Evolutionary conservation across 164 flowering plant species (phyloP).

Genomic region (Vitis rupestris): DNA sequence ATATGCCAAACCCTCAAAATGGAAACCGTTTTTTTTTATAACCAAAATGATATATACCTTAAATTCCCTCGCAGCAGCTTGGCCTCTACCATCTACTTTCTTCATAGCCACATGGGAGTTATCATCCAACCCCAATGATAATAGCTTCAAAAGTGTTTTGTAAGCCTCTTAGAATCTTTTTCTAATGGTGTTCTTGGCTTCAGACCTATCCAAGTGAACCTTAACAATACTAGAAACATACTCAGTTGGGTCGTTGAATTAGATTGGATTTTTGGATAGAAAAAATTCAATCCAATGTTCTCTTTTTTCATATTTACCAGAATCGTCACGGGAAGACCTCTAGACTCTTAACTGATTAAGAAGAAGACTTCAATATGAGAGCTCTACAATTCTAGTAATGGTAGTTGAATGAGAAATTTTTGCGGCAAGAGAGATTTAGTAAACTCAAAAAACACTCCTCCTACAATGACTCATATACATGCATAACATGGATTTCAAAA

Average conservation of each 20-base stretch:
- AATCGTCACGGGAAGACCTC: slow-evolving; percentile 50
- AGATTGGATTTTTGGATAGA: background rate
- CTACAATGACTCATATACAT: background rate
- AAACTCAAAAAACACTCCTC: too few species aligned
- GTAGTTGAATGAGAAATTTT: background rate
- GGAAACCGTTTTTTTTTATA: background rate
- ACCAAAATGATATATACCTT: slow-evolving; percentile 45
- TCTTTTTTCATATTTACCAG: slow-evolving; percentile 34
- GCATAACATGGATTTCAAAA: background rate
- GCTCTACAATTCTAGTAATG: slow-evolving; percentile 35
- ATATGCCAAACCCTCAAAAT: too few species aligned
- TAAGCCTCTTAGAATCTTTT: slow-evolving; percentile 69
- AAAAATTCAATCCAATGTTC: too few species aligned
- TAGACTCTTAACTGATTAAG: slow-evolving; percentile 56
- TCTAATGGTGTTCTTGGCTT: slow-evolving; percentile 75
- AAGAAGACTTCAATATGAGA: slow-evolving; percentile 60
- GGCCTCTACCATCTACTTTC: slow-evolving; percentile 47
- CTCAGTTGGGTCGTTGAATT: too few species aligned
- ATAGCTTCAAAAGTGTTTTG: slow-evolving; percentile 49
- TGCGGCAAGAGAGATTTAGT: slow-evolving; percentile 4
- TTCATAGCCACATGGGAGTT: slow-evolving; percentile 66
- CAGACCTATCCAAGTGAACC: slow-evolving; percentile 77
- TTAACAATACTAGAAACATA: slow-evolving; percentile 13
- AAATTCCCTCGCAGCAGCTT: slow-evolving; percentile 63
- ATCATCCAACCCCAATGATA: slow-evolving; percentile 34